Conservation (phyloP, 306 rosid species). For the Cicer yamashitae region DNA sequence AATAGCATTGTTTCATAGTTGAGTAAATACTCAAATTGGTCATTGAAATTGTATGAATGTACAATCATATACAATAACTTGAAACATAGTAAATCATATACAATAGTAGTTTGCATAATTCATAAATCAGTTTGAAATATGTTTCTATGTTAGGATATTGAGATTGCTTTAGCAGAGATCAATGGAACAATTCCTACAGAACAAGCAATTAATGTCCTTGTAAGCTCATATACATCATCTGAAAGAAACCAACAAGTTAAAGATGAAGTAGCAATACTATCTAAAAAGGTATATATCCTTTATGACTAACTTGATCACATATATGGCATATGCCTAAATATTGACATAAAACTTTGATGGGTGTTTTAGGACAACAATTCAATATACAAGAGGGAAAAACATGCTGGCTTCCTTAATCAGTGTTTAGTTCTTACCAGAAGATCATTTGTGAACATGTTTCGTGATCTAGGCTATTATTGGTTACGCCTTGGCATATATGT, state of each 20-base stretch:
- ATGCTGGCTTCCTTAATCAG: constrained; percentile 62
- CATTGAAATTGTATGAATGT: too few relatives aligned
- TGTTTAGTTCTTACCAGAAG: constrained; percentile 61
- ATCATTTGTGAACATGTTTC: constrained; percentile 65
- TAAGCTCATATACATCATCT: constrained; percentile 42
- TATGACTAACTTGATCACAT: background rate
- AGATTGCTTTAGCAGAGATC: constrained; percentile 39
- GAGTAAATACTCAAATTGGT: too few relatives aligned
- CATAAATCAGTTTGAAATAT: background rate
- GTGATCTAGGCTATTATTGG: constrained; percentile 83
- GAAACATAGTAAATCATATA: background rate
- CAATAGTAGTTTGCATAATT: background rate
- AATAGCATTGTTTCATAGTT: background rate
- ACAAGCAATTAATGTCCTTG: constrained; percentile 46
- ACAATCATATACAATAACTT: background rate
- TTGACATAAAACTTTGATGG: background rate
- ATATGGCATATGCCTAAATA: too few relatives aligned
- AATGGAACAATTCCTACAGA: constrained; percentile 33
- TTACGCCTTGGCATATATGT: constrained; percentile 63
- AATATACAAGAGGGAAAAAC: constrained; percentile 51
- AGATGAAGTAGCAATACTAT: constrained; percentile 34
- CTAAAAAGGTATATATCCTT: constrained; percentile 39
- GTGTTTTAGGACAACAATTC: constrained; percentile 43
- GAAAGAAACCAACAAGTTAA: constrained; percentile 45
- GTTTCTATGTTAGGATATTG: constrained; percentile 48